These are phyloP conservation scores for Trematosphaeria pertusa DNA, from an alignment of 2,329 filamentous ascomycete species.

Conservation along the genomic window DNA sequence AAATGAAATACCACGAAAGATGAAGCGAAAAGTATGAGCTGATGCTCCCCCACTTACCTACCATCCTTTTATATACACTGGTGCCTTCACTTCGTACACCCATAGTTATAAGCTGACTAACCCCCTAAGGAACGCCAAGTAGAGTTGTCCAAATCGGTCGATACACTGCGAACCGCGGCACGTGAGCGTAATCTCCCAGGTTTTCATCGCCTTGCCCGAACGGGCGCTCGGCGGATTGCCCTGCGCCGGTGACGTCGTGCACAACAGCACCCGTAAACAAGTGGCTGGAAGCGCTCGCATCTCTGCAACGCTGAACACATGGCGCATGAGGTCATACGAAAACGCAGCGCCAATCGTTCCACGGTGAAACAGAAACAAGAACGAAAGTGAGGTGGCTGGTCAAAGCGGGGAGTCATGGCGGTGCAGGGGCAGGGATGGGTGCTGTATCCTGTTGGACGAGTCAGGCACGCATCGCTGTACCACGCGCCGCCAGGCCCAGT, in stretches of 20 bases:
- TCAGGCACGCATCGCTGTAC: constrained; percentile 6
- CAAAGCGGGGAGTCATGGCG: not conserved
- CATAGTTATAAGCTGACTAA: too few relatives aligned
- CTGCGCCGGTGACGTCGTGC: not conserved
- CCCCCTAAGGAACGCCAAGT: too few relatives aligned
- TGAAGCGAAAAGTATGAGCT: too few relatives aligned
- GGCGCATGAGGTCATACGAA: not conserved
- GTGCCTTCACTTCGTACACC: too few relatives aligned
- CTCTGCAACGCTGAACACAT: not conserved
- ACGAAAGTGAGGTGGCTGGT: constrained; percentile 12
- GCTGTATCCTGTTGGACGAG: not conserved
- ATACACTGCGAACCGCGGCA: not conserved
- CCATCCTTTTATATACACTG: too few relatives aligned
- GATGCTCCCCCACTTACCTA: too few relatives aligned
- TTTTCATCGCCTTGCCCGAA: constrained; percentile 17
- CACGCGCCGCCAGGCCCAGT: not conserved
- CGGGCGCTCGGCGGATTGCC: not conserved
- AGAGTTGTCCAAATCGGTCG: not conserved
- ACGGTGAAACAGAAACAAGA: not conserved
- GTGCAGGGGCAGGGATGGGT: not conserved
- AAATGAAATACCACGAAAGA: too few relatives aligned
- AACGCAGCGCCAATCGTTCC: constrained; percentile 1
- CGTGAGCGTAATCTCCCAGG: constrained; percentile 27
- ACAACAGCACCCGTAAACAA: not conserved
- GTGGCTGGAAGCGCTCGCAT: constrained; percentile 1